phyloP scores from a whole-genome alignment of 305 asterid species.

The Fraxinus paxiana region DNA sequence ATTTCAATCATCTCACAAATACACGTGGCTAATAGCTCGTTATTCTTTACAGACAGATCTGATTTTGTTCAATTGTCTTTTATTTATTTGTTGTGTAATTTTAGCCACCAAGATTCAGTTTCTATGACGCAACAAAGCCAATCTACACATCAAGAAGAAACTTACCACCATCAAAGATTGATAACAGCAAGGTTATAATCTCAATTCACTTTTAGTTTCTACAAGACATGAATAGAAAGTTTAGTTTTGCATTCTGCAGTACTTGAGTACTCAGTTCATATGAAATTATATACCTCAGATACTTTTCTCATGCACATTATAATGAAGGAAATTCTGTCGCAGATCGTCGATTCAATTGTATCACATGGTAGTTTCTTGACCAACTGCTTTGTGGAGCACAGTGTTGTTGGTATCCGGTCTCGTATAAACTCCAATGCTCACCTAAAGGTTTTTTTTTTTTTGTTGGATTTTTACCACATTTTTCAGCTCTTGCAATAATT shows the following conservation, averaged over 20 bases:
- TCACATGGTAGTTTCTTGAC: slow-evolving; percentile 90
- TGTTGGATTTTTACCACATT: background rate
- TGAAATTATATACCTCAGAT: background rate
- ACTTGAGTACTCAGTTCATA: background rate
- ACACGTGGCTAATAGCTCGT: background rate
- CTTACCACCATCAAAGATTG: slow-evolving; percentile 89
- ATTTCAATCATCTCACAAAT: slow-evolving; percentile 6
- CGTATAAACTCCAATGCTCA: slow-evolving; percentile 74
- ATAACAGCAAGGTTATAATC: slow-evolving; percentile 70
- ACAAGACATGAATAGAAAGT: background rate
- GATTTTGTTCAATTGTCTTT: background rate
- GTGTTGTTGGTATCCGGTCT: slow-evolving; percentile 83
- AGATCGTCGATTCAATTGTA: slow-evolving; percentile 82
- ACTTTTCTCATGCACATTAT: slow-evolving; percentile 11
- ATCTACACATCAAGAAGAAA: slow-evolving; percentile 90
- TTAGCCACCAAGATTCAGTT: slow-evolving; percentile 95
- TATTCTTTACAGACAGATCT: background rate
- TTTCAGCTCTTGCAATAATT: background rate
- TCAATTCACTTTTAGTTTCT: background rate
- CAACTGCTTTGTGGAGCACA: slow-evolving; percentile 72
- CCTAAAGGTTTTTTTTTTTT: slow-evolving; percentile 46
- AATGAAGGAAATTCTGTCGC: slow-evolving; percentile 28
- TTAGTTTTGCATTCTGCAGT: background rate
- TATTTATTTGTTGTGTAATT: slow-evolving; percentile 15
- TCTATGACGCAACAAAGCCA: slow-evolving; percentile 90